Conservation (phyloP, 352 stramenopile genomes). For the Globisporangium viniferum region DNA sequence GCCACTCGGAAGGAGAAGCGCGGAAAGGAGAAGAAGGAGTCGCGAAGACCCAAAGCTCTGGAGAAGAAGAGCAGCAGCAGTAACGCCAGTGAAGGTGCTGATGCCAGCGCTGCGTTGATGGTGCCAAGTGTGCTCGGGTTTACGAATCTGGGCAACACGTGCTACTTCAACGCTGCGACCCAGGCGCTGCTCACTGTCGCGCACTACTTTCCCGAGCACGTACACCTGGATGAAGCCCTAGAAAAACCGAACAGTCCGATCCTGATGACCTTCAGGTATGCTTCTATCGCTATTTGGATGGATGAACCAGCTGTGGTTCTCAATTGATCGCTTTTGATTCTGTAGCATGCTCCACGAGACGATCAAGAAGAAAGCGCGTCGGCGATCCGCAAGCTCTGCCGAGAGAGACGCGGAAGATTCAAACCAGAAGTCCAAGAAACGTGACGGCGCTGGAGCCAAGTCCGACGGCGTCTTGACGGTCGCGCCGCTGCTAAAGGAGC, state of each 20-base stretch:
- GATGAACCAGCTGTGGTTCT: neutral
- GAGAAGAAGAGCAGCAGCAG: conserved; percentile 8
- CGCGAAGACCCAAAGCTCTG: neutral
- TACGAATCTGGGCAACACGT: conserved; percentile 93
- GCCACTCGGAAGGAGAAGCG: neutral
- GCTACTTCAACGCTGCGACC: conserved; percentile 90
- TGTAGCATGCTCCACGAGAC: conserved; percentile 56
- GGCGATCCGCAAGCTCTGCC: conserved; percentile 9
- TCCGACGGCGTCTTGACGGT: conserved; percentile 49
- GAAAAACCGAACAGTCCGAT: conserved; percentile 87
- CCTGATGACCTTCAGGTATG: conserved; percentile 67
- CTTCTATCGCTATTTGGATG: neutral
- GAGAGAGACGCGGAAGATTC: conserved; percentile 15
- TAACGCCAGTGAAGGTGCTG: neutral
- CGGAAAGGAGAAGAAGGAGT: conserved; percentile 1
- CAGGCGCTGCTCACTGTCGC: conserved; percentile 91
- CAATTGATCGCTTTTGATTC: neutral
- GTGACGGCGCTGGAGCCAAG: conserved; percentile 18
- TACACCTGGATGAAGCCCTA: conserved; percentile 43
- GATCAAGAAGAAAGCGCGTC: conserved; percentile 46
- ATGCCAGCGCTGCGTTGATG: neutral
- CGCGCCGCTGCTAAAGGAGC: conserved; percentile 56
- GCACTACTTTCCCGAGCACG: conserved; percentile 60
- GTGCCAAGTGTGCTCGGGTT: conserved; percentile 49
- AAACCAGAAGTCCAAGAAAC: conserved; percentile 21